Conservation (phyloP, 768 basidiomycete species). For the Xerocomellus intermedius region DNA sequence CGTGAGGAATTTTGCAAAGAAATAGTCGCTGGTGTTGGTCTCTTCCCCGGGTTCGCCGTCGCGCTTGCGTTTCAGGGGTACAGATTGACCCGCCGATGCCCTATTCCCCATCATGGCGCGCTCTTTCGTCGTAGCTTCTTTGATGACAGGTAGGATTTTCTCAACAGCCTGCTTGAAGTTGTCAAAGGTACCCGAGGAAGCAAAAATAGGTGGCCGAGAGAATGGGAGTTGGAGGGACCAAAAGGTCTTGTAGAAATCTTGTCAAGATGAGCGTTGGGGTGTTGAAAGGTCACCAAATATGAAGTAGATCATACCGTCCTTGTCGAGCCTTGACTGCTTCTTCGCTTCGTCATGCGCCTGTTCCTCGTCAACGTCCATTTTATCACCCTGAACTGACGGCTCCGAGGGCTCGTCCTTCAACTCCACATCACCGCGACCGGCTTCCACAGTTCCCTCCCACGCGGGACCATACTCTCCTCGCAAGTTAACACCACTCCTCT, state of each 20-base stretch:
- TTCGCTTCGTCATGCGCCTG: slow-evolving; percentile 25
- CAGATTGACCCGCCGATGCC: slow-evolving; percentile 36
- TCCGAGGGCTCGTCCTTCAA: slow-evolving; percentile 32
- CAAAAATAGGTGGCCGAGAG: slow-evolving; percentile 75
- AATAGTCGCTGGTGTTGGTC: slow-evolving; percentile 63
- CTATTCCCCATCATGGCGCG: slow-evolving; percentile 84
- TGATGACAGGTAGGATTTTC: slow-evolving; percentile 74
- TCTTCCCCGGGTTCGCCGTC: slow-evolving; percentile 57
- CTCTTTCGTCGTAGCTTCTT: slow-evolving; percentile 85
- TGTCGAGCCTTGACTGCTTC: slow-evolving; percentile 48
- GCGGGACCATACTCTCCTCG: slow-evolving; percentile 81
- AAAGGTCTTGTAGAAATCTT: slow-evolving; percentile 84
- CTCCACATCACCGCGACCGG: slow-evolving; percentile 35
- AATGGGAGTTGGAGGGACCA: slow-evolving; percentile 88
- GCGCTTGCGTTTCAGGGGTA: slow-evolving; percentile 60
- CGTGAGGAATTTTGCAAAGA: slow-evolving; percentile 92
- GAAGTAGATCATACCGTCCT: slow-evolving; percentile 50
- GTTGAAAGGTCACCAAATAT: neutral
- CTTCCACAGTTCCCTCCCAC: slow-evolving; percentile 65
- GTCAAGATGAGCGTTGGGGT: slow-evolving; percentile 4
- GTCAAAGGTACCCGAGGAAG: slow-evolving; percentile 50
- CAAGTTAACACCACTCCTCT: slow-evolving; percentile 89
- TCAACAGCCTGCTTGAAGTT: slow-evolving; percentile 70
- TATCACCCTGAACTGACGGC: slow-evolving; percentile 38
- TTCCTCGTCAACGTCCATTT: slow-evolving; percentile 63